Evolutionary conservation across 2,329 filamentous ascomycete species (phyloP), one percentile per base, ranked within the genome.

Genomic region (Mycosphaerella sp.): DNA sequence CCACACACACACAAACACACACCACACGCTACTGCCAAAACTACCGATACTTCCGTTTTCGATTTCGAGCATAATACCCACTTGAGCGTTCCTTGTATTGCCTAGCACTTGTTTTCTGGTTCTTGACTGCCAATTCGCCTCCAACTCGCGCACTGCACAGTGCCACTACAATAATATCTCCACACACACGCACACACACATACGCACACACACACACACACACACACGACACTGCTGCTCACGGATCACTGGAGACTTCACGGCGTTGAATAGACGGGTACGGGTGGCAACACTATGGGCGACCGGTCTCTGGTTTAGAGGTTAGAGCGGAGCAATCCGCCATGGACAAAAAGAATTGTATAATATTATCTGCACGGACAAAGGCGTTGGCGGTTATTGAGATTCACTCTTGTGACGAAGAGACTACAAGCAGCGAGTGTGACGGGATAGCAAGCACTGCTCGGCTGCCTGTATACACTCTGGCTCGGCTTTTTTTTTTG

Each of bases 31-130:
- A 30, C 49, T 13, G 45, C 42, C 39, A 16, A 44, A 21, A 21
- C 21, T 21, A 6, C 21, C 37, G 41, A 18, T 37, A 46, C 45
- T 34, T 40, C 45, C 35, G 42, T 30, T 49, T 41, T 44, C 45
- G 44, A 28, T 30, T 57, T 53, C 39, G 40, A 50, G 54, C 54
- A 59, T 57, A 56, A 59, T 57, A 55, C 56, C 54, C 52, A 36
- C 36, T 54, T 50, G 54, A 59, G 52, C 54, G 56, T 56, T 59
- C 44, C 41, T 46, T 53, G 55, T 48, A 52, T 54, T 48, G 34
- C 46, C 36, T 54, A 43, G 30, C 40, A 46, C 40, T 16, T 48
- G 46, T 45, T 41, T 47, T 49, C 42, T 44, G 48, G 52, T 50
- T 47, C 47, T 21, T 42, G 41, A 30, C 49, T 41, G 27, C 18